These are phyloP conservation scores for Termitomyces sp. DNA, from an alignment of 768 basidiomycete species.

Conservation along the genomic window DNA sequence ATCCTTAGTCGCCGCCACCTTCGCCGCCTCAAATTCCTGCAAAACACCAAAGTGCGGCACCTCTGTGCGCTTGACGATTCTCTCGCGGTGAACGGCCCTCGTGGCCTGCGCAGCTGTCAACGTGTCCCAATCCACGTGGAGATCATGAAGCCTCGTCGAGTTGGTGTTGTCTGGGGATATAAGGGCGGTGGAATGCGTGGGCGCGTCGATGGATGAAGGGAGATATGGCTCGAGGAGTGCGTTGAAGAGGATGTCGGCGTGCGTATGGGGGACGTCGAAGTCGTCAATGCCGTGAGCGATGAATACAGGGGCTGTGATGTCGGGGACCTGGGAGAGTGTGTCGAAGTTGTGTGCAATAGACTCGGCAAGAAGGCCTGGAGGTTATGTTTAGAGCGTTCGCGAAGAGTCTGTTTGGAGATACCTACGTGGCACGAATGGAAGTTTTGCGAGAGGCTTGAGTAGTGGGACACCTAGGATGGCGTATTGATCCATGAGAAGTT, in stretches of 20 bases:
- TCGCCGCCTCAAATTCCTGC: slow-evolving; percentile 37
- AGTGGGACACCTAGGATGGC: slow-evolving; percentile 66
- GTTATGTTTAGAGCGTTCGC: not conserved
- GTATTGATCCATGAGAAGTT: slow-evolving; percentile 66
- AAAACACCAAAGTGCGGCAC: slow-evolving; percentile 50
- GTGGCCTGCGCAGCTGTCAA: slow-evolving; percentile 35
- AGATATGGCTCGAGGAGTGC: slow-evolving; percentile 60
- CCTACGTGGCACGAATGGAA: slow-evolving; percentile 66
- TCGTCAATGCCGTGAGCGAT: slow-evolving; percentile 77
- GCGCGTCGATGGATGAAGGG: slow-evolving; percentile 27
- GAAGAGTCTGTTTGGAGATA: slow-evolving; percentile 13
- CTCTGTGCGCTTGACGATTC: slow-evolving; percentile 41
- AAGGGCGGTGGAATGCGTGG: slow-evolving; percentile 22
- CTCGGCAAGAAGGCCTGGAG: slow-evolving; percentile 50
- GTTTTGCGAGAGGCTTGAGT: slow-evolving; percentile 61
- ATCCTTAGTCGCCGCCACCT: slow-evolving; percentile 20
- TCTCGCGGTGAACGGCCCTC: slow-evolving; percentile 36
- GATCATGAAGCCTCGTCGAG: slow-evolving; percentile 20
- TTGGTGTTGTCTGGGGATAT: slow-evolving; percentile 29
- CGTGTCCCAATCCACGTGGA: slow-evolving; percentile 36
- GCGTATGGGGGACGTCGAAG: slow-evolving; percentile 66
- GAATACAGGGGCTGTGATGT: slow-evolving; percentile 65
- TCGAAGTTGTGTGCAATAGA: slow-evolving; percentile 60
- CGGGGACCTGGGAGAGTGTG: slow-evolving; percentile 56
- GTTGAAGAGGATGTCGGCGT: slow-evolving; percentile 69